phyloP scores from a whole-genome alignment of 75 land plant genomes.

The Larix kaempferi region DNA sequence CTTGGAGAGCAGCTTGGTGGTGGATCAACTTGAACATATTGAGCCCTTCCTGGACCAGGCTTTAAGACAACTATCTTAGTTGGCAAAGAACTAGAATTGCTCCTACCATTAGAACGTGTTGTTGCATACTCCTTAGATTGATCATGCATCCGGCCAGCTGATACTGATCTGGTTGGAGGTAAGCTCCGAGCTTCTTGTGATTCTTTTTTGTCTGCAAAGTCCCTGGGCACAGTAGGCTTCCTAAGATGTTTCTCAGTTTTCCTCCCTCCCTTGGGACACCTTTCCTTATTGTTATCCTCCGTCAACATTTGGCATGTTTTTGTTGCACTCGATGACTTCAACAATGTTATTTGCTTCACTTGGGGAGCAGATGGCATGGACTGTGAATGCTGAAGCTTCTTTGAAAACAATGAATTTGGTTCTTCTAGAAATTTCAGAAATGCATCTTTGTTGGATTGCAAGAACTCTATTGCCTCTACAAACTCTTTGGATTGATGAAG shows the following conservation, averaged over 20 bases:
- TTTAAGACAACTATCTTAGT: conserved; percentile 84
- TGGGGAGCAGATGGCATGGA: conserved; percentile 30
- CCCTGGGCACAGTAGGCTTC: conserved; percentile 10
- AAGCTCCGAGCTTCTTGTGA: not conserved
- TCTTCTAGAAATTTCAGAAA: conserved; percentile 79
- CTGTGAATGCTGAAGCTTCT: conserved; percentile 25
- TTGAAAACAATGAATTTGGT: conserved; percentile 60
- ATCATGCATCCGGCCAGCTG: not conserved
- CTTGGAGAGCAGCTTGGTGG: conserved; percentile 25
- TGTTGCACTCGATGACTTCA: conserved; percentile 52
- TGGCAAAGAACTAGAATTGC: conserved; percentile 23
- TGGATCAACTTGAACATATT: conserved; percentile 26
- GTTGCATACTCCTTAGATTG: not conserved
- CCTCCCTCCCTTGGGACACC: conserved; percentile 9
- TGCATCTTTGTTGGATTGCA: conserved; percentile 80
- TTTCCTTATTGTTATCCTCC: conserved; percentile 9
- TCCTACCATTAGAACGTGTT: not conserved
- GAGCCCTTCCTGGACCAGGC: conserved; percentile 55
- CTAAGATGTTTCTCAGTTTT: conserved; percentile 27
- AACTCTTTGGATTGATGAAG: conserved; percentile 76
- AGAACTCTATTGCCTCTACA: conserved; percentile 82
- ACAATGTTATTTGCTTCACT: conserved; percentile 56
- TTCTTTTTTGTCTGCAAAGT: conserved; percentile 3
- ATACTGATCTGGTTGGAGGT: not conserved
- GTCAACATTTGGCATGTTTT: conserved; percentile 14